Percentiles rank a stretch among this genome's conserved stretches.
Evolutionary conservation across 441 rosid species (phyloP).

Genomic region (Croton setiger): DNA sequence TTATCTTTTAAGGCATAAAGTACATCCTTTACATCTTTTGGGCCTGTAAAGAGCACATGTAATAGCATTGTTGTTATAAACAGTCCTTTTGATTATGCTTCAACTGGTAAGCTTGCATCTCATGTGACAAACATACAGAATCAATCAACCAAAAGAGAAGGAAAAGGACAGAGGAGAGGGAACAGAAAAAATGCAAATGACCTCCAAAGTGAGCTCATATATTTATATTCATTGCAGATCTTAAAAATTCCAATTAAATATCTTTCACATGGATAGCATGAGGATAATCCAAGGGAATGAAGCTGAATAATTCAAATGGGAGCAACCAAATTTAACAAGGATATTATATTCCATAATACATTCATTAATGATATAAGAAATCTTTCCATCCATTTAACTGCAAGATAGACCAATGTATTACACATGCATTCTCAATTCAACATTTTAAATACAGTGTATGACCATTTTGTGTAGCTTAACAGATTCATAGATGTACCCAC

Average conservation of each 20-base stretch:
- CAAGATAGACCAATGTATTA: not conserved
- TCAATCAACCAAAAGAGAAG: not conserved
- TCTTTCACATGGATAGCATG: not conserved
- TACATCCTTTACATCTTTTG: conserved; percentile 79
- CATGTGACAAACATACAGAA: not conserved
- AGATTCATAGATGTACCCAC: too few species aligned
- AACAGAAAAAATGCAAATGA: not conserved
- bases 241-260: not conserved
- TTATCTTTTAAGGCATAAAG: conserved; percentile 64
- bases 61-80: not conserved
- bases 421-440: too few species aligned
- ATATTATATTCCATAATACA: not conserved
- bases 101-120: too few species aligned
- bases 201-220: not conserved
- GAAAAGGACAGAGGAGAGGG: not conserved
- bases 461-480: too few species aligned
- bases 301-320: not conserved
- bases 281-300: not conserved
- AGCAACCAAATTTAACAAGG: not conserved
- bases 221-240: too few species aligned
- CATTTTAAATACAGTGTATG: too few species aligned
- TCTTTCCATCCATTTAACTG: not conserved
- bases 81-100: not conserved
- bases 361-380: not conserved
- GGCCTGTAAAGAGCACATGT: conserved; percentile 43